Evolutionary conservation across 805 yeast species (phyloP), one percentile per base, ranked within the genome.

Genomic region (Metschnikowia proteae): DNA sequence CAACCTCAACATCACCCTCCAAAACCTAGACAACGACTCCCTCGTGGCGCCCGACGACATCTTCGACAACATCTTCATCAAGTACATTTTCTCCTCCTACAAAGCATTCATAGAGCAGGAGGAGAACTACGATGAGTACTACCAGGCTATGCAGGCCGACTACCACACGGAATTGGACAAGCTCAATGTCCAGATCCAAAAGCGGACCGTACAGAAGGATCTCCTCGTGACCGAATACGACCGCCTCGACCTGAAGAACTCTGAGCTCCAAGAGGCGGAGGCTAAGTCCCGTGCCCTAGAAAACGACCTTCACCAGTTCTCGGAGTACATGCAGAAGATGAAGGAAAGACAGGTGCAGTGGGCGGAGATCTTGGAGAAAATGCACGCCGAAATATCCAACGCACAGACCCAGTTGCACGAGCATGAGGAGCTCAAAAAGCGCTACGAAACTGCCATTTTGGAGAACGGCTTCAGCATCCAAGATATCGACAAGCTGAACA

Each of bases 251-350:
- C 65, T 66, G 4, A 79, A 80, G 52, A 68, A 75, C 43, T 74
- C 75, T 25, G 66, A 71, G 17, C 67, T 83, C 32, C 76, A 75
- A 42, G 68, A 75, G 23, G 78, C 84, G 25, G 76, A 76, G 48
- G 52, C 49, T 25, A 82, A 84, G 60, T 60, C 81, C 4, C 73
- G 72, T 51, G 86, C 88, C 1, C 68, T 89, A 47, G 86, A 84
- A 54, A 79, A 80, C 52, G 96, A 89, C 63, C 72, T 85, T 38
- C 69, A 71, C 38, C 85, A 86, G 63, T 86, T 88, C 59, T 76
- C 79, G 57, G 84, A 82, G n/a, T 88, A 85, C 60, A 81, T 86
- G 46, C 80, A 80, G 38, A 74, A 80, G 6, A 83, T 86, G 80
- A 79, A 82, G 56, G 70, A 71, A n/a, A 74, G 88, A 51, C 84